Base-by-base conservation (phyloP, 148 eudicot genomes). In the Dianthus caryophyllus region DNA sequence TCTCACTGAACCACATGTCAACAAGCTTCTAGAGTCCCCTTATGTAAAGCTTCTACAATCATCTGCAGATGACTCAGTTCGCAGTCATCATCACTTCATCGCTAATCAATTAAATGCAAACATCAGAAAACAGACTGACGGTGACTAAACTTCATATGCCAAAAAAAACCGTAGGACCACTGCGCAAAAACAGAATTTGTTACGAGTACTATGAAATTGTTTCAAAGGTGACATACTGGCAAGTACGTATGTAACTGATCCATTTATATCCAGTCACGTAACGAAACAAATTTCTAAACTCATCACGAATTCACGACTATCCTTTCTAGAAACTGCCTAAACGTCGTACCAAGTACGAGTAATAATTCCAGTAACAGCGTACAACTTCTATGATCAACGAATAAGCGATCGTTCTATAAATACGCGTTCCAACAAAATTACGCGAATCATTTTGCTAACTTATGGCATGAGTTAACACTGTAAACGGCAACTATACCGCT, bases 281-380 rank as follows among this genome's bases (percentile, higher is more conserved):
- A 70, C 81, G 98, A 78, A 79, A 93, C 67, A 92, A 89, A 78
- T 89, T 90, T 73, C 80, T 87, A 71, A 93, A 87, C 75, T 93
- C 88, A 75, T 90, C 90, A 62, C 67, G 83, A 33, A n/a, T 80
- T 33, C 38, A 2, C 38, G 38, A 2, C 7, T 73, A 39, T 95
- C 96, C 74, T 70, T 69, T 63, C 77, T 70, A 49, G 95, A 59
- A 67, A 93, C 87, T 51, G 96, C 96, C 39, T 89, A 81, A 61
- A 86, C 52, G 20, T 87, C 88, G 72, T 93, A n/a, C n/a, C n/a
- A n/a, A n/a, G n/a, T n/a, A n/a, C n/a, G n/a, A n/a, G n/a, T n/a
- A 93, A 70, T 84, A 84, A 79, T 83, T 85, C 22, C 75, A 73
- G 29, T 78, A 71, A 22, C 66, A 30, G 65, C 75, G 82, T 2